A percentile compares a stretch with the other conserved stretches of the same genome.
These are phyloP conservation scores for Penicillium nordicum DNA, from an alignment of 2,329 filamentous ascomycete genomes.

Conservation along the genomic window DNA sequence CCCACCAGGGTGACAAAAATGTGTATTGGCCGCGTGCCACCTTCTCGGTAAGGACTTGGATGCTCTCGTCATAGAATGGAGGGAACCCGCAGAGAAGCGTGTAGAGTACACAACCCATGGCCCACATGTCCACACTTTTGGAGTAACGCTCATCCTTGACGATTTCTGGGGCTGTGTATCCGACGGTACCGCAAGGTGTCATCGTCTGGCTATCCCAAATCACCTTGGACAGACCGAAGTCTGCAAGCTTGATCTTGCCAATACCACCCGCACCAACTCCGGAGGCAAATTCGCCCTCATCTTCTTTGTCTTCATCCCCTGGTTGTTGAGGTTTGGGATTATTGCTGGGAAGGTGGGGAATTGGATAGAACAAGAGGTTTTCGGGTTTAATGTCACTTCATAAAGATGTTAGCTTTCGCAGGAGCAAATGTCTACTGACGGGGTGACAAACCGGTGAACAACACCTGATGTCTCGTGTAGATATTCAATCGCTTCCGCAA, in stretches of 20 bases:
- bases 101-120: slow-evolving; percentile 92
- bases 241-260: slow-evolving; percentile 92
- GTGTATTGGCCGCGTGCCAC: slow-evolving; percentile 95
- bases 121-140: slow-evolving; percentile 99
- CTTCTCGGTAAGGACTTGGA: slow-evolving; percentile 94
- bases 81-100: slow-evolving; percentile 96
- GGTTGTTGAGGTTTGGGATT: slow-evolving; percentile 75
- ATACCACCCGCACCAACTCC: slow-evolving; percentile 86
- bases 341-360: slow-evolving; percentile 74
- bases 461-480: slow-evolving; percentile 92
- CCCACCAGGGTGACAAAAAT: slow-evolving; percentile 98
- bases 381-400: slow-evolving; percentile 77
- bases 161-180: slow-evolving; percentile 96
- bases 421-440: neutral
- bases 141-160: slow-evolving; percentile 99
- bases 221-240: slow-evolving; percentile 95
- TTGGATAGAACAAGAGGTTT: slow-evolving; percentile 90
- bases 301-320: slow-evolving; percentile 94
- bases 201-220: slow-evolving; percentile 98
- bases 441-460: slow-evolving; percentile 76
- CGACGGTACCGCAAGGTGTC: slow-evolving; percentile 98
- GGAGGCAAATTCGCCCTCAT: slow-evolving; percentile 87
- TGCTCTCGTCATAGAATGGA: slow-evolving; percentile 97
- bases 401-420: slow-evolving; percentile 7
- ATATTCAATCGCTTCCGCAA: slow-evolving; percentile 91